A percentile compares a stretch with the other conserved stretches of the same genome.
phyloP scores from a whole-genome alignment of 768 basidiomycete species.

The Krasilnikovozyma curviuscula region DNA sequence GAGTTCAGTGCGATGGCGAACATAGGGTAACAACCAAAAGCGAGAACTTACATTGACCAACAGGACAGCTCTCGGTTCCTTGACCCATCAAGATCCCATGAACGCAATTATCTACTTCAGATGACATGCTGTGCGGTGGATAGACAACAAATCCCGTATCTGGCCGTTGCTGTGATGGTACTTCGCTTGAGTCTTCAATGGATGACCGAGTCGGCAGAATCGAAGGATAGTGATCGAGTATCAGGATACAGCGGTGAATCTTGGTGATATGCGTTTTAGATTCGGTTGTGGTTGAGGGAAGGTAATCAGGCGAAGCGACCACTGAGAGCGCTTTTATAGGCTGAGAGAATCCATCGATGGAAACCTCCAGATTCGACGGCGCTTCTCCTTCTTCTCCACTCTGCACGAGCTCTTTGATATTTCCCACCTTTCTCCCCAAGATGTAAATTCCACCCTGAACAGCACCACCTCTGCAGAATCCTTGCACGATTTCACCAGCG shows the following conservation, averaged over 20 bases:
- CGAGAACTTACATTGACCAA: conserved; percentile 44
- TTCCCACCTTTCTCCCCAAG: conserved; percentile 12
- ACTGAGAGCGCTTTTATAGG: neutral
- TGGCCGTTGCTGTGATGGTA: conserved; percentile 19
- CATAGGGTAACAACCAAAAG: neutral
- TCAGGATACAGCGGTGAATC: conserved; percentile 29
- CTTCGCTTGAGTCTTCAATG: neutral
- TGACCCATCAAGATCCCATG: conserved; percentile 52
- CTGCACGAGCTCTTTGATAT: too few species aligned
- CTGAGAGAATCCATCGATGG: conserved; percentile 8
- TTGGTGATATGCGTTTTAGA: neutral
- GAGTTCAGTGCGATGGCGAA: neutral
- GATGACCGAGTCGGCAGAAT: conserved; percentile 15
- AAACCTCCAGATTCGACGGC: neutral
- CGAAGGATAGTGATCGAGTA: conserved; percentile 32
- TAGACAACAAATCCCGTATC: conserved; percentile 58
- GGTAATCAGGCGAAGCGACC: conserved; percentile 4
- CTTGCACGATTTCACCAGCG: conserved; percentile 76
- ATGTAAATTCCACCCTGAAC: conserved; percentile 38
- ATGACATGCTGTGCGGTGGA: conserved; percentile 41
- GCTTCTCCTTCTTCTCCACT: neutral
- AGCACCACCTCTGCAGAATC: conserved; percentile 62
- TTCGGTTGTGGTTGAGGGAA: neutral
- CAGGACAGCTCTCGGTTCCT: conserved; percentile 52
- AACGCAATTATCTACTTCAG: conserved; percentile 30